Conservation (phyloP, 805 yeast species). For the Lipomyces spencermartinsiae region DNA sequence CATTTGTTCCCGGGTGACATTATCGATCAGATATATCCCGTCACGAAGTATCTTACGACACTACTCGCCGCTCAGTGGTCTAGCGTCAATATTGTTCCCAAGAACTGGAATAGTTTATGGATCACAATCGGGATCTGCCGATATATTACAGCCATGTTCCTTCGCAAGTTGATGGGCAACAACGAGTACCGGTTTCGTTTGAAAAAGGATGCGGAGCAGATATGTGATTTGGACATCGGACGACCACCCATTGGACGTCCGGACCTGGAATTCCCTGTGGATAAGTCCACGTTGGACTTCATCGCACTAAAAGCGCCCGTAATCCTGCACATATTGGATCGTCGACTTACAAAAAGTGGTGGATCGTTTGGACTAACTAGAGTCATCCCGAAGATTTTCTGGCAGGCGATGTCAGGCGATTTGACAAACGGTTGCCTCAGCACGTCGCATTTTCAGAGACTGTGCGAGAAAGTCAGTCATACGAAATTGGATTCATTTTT, state of each 20-base stretch:
- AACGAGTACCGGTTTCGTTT: constrained; percentile 81
- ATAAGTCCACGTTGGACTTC: constrained; percentile 67
- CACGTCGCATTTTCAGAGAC: constrained; percentile 83
- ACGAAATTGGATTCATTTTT: constrained; percentile 82
- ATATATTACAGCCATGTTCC: constrained; percentile 78
- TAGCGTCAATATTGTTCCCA: constrained; percentile 88
- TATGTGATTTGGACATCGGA: constrained; percentile 77
- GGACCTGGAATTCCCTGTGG: constrained; percentile 66
- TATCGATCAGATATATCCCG: constrained; percentile 77
- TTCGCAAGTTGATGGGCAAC: constrained; percentile 74
- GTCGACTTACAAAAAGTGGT: constrained; percentile 95
- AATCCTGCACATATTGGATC: constrained; percentile 81
- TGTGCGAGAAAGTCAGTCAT: constrained; percentile 94
- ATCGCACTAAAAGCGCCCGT: constrained; percentile 82
- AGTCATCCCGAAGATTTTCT: constrained; percentile 85
- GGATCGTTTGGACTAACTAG: constrained; percentile 90
- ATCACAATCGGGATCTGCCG: constrained; percentile 82
- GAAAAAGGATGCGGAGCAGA: constrained; percentile 65
- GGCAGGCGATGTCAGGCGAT: constrained; percentile 97
- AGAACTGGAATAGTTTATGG: constrained; percentile 83
- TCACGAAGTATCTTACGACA: constrained; percentile 70
- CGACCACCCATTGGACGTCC: constrained; percentile 83
- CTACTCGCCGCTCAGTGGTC: constrained; percentile 90
- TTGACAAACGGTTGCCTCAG: constrained; percentile 76
- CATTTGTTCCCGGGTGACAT: constrained; percentile 73